Evolutionary conservation across 1,284 basidiomycete genomes (phyloP), one percentile per base, ranked within the genome.

Genomic region (Ceratobasidium sp.): DNA sequence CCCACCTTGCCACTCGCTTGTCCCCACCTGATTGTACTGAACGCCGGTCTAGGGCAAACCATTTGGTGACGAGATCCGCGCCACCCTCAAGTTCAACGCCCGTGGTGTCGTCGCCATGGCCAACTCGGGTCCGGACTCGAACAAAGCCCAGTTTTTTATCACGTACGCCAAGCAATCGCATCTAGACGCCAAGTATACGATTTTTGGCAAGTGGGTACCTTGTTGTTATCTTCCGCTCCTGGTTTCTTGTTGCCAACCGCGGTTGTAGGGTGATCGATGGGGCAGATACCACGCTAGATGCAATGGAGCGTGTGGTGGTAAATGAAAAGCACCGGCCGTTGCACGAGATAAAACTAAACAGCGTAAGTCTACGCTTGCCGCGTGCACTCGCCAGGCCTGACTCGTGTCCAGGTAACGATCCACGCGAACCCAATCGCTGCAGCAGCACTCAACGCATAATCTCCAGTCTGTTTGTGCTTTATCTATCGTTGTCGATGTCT

Each of bases 41-140:
- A 46, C 21, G 9, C 30, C 30, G 44, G 44, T 46, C 11, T 48
- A 67, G 63, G 94, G 94, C 0, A 87, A 86, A 74, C 88, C 94
- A 0, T 98, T 96, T 77, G 79, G 88, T 14, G 95, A 98, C 79
- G 95, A 98, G 83, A 86, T 96, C 66, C 84, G 94, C 51, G 91
- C 93, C 46, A 98, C 95, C 3, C 84, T 98, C 75, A 95, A 96
- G 94, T 98, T 98, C 83, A 97, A 97, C 81, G 84, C 88, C 69
- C 88, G 96, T 75, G 95, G 95, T 21, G 86, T 97, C 75, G 89
- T 97, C n/a, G 95, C 95, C 28, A 97, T 98, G 94, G 96, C 95
- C 64, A 98, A 98, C 80, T 90, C 92, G 3, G 96, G 96, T 0
- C 91, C 91, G 25, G 92, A 96, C 80, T 90, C 92, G 23, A 98